Conservation (phyloP, 352 stramenopile species). For the Phytophthora agathidicida region DNA sequence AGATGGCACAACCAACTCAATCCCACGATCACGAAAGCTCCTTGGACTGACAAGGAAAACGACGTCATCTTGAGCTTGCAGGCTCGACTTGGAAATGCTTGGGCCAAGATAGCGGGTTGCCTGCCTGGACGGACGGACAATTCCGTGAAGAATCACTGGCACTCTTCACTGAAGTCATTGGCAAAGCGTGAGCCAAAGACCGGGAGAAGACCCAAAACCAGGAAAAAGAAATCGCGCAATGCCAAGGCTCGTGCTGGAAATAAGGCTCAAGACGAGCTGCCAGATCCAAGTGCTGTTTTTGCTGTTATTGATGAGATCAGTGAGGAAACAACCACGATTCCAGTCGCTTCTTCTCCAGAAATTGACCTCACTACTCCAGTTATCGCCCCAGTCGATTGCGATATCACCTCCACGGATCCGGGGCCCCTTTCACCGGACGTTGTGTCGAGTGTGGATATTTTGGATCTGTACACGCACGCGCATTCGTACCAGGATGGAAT, state of each 20-base stretch:
- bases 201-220: too few relatives aligned
- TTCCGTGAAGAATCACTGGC: constrained; percentile 98
- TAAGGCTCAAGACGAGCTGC: not conserved
- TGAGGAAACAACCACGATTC: not conserved
- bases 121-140: constrained; percentile 97
- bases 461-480: constrained; percentile 12
- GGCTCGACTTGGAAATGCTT: constrained; percentile 93
- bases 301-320: not conserved
- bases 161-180: constrained; percentile 83
- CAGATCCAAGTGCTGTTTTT: not conserved
- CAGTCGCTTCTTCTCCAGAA: not conserved
- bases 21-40: constrained; percentile 74
- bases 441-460: constrained; percentile 32
- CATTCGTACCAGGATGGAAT: constrained; percentile 19
- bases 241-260: constrained; percentile 5
- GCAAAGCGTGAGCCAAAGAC: constrained; percentile 31
- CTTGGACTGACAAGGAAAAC: constrained; percentile 89
- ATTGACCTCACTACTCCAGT: not conserved
- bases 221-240: constrained; percentile 28
- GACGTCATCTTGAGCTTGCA: constrained; percentile 85
- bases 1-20: constrained; percentile 90
- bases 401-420: too few relatives aligned
- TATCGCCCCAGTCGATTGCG: not conserved
- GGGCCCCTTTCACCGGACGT: constrained; percentile 41
- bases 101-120: constrained; percentile 97